phyloP scores from a whole-genome alignment of 441 rosid species.

The Populus hybrid region DNA sequence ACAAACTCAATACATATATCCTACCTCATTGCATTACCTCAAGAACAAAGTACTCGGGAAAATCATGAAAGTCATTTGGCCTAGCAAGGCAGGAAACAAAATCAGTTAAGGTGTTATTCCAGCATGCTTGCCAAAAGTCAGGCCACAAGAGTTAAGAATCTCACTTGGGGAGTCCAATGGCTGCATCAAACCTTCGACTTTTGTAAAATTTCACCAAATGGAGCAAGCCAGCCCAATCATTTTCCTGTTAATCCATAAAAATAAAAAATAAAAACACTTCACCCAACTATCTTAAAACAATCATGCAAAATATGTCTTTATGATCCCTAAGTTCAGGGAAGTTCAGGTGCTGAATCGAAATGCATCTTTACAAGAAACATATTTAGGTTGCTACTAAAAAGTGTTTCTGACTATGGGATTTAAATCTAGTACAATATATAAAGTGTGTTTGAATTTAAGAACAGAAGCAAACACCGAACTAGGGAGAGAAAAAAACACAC shows the following conservation, averaged over 20 bases:
- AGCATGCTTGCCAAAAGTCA: background rate
- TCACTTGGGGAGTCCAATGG: slow-evolving; percentile 96
- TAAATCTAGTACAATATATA: too few relatives aligned
- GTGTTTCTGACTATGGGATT: too few relatives aligned
- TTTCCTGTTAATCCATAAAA: slow-evolving; percentile 50
- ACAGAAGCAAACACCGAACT: too few relatives aligned
- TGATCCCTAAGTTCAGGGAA: background rate
- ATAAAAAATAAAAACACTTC: background rate
- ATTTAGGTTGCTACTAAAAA: too few relatives aligned
- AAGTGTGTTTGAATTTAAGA: too few relatives aligned
- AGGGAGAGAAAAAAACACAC: too few relatives aligned
- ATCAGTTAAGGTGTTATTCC: slow-evolving; percentile 9
- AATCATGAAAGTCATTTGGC: slow-evolving; percentile 94
- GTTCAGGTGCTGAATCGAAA: background rate
- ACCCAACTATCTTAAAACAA: background rate
- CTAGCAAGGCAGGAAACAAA: slow-evolving; percentile 48
- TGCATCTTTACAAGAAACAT: too few relatives aligned
- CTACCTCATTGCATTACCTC: slow-evolving; percentile 98
- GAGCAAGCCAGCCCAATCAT: slow-evolving; percentile 84
- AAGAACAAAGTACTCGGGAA: slow-evolving; percentile 96
- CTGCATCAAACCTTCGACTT: slow-evolving; percentile 82
- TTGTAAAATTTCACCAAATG: slow-evolving; percentile 87
- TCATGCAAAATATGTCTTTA: background rate
- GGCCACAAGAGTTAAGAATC: slow-evolving; percentile 30
- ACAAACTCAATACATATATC: slow-evolving; percentile 51